phyloP scores from a whole-genome alignment of 306 rosid species.

The Myrica gale region DNA sequence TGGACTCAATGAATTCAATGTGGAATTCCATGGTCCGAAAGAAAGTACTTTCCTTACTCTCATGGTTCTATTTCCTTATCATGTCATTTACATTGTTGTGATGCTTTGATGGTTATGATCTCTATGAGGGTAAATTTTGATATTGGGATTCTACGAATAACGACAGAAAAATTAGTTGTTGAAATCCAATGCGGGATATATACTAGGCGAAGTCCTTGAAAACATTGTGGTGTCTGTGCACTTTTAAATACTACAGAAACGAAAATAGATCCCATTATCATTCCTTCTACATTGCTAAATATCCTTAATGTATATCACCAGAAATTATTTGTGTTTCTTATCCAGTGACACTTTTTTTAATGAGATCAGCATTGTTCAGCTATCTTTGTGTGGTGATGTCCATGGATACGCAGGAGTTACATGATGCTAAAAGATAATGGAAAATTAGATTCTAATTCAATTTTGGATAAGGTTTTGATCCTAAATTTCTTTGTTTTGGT shows the following conservation, averaged over 20 bases:
- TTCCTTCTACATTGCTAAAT: neutral
- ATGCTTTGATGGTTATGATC: constrained; percentile 1
- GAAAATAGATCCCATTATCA: neutral
- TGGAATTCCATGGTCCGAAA: constrained; percentile 98
- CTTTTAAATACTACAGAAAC: neutral
- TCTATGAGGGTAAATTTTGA: neutral
- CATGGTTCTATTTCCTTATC: constrained; percentile 1
- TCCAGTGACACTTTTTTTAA: neutral
- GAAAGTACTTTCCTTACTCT: constrained; percentile 61
- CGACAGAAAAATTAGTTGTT: constrained; percentile 7
- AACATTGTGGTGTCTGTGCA: neutral
- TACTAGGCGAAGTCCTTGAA: neutral
- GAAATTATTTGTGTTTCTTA: neutral
- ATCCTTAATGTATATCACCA: neutral
- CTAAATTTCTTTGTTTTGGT: neutral
- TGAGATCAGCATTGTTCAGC: neutral
- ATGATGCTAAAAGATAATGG: neutral
- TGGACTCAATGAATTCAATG: constrained; percentile 90
- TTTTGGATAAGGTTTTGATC: neutral
- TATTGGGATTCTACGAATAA: neutral
- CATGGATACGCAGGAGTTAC: neutral
- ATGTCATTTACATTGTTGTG: neutral
- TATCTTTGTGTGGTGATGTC: neutral
- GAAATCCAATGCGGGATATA: neutral
- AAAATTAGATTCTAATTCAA: neutral